phyloP scores from a whole-genome alignment of 2,329 filamentous ascomycete species.

The Penicillium italicum region DNA sequence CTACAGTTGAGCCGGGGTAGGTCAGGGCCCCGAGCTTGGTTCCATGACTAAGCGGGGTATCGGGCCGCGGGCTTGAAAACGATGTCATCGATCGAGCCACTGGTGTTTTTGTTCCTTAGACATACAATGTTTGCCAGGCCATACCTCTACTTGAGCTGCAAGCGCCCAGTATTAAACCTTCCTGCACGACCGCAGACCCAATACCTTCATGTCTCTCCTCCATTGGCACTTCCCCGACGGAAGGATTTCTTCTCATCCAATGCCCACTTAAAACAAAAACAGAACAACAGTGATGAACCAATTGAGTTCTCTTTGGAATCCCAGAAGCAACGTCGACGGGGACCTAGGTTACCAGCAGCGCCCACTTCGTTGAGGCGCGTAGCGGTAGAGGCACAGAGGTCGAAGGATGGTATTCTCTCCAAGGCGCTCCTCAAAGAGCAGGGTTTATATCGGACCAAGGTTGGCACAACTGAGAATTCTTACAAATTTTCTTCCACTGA shows the following conservation, averaged over 20 bases:
- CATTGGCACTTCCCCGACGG: slow-evolving; percentile 46
- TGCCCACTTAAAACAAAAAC: slow-evolving; percentile 49
- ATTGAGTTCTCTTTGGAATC: slow-evolving; percentile 17
- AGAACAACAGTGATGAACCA: slow-evolving; percentile 17
- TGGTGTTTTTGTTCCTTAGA: neutral
- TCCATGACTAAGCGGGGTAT: slow-evolving; percentile 22
- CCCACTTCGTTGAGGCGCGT: slow-evolving; percentile 79
- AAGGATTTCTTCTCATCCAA: slow-evolving; percentile 67
- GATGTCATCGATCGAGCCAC: slow-evolving; percentile 14
- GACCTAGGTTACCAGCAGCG: slow-evolving; percentile 50
- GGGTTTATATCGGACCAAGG: slow-evolving; percentile 38
- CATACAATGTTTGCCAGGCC: slow-evolving; percentile 32
- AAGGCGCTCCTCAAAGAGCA: slow-evolving; percentile 42
- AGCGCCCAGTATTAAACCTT: slow-evolving; percentile 24
- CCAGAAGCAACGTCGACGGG: slow-evolving; percentile 47
- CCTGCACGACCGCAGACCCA: slow-evolving; percentile 33
- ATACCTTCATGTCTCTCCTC: slow-evolving; percentile 33
- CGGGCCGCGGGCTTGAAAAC: slow-evolving; percentile 5
- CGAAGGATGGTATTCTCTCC: slow-evolving; percentile 50
- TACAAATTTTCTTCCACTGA: slow-evolving; percentile 2
- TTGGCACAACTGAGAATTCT: slow-evolving; percentile 10
- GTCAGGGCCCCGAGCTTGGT: slow-evolving; percentile 13
- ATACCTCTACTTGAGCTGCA: slow-evolving; percentile 33
- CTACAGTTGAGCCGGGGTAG: slow-evolving; percentile 23
- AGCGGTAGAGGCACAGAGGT: slow-evolving; percentile 75